Evolutionary conservation across 2,329 filamentous ascomycete genomes (phyloP).

Genomic region (Lasiodiplodia sp.): DNA sequence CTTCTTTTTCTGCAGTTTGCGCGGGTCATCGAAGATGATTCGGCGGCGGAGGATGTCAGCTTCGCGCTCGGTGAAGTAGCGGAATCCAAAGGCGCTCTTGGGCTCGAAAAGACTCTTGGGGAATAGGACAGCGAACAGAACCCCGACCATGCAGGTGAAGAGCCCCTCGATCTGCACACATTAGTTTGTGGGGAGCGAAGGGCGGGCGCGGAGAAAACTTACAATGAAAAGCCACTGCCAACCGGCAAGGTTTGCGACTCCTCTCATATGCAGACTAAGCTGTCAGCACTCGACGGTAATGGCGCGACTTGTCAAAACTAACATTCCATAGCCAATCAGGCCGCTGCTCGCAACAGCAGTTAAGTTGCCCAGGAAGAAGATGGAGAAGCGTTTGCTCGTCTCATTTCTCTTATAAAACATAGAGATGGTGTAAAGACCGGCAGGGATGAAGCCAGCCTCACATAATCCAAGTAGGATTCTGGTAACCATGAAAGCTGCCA

Average conservation of each 20-base stretch:
- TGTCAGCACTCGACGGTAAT: neutral
- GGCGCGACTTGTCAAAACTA: neutral
- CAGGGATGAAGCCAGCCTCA: conserved; percentile 65
- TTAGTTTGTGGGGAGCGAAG: neutral
- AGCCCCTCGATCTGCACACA: conserved; percentile 53
- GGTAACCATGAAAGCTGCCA: conserved; percentile 57
- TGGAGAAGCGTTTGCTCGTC: conserved; percentile 59
- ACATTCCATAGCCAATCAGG: conserved; percentile 49
- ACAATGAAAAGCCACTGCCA: conserved; percentile 64
- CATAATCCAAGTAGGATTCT: conserved; percentile 61
- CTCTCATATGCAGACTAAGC: conserved; percentile 58
- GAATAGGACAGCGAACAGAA: conserved; percentile 53
- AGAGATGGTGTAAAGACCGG: conserved; percentile 59
- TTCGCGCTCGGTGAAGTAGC: conserved; percentile 50
- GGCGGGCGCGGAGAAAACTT: neutral
- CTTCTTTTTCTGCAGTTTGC: conserved; percentile 28
- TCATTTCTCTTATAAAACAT: conserved; percentile 64
- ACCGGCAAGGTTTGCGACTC: conserved; percentile 56
- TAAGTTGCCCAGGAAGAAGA: conserved; percentile 65
- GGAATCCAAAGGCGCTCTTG: conserved; percentile 49
- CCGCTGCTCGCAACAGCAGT: conserved; percentile 56
- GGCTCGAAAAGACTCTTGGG: conserved; percentile 57
- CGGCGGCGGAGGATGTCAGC: conserved; percentile 50
- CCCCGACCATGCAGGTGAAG: conserved; percentile 58
- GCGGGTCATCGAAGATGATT: conserved; percentile 30